phyloP scores from a whole-genome alignment of 331 rosid species.

The Pyracantha coccinea region DNA sequence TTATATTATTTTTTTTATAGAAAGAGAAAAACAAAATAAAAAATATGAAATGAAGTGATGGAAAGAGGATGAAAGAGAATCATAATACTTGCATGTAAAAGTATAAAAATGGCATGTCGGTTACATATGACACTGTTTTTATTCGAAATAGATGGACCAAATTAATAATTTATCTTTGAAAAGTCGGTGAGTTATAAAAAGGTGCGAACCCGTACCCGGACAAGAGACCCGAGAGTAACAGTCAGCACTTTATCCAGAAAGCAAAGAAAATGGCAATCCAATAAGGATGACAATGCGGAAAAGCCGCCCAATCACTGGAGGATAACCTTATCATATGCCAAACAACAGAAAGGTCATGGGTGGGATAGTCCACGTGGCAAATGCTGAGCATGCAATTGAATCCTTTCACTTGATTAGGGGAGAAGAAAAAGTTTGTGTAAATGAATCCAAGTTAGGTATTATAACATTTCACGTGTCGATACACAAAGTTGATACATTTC shows the following conservation, averaged over 20 bases:
- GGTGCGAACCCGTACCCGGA: not conserved
- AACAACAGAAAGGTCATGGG: not conserved
- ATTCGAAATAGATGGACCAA: not conserved
- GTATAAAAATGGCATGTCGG: too few species aligned
- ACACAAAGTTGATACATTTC: too few species aligned
- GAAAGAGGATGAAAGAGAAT: not conserved
- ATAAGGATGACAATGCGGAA: conserved; percentile 31
- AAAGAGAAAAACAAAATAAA: too few species aligned
- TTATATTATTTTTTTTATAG: too few species aligned
- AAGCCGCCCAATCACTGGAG: conserved; percentile 35
- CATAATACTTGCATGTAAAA: too few species aligned
- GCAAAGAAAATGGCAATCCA: conserved; percentile 2
- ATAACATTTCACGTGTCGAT: too few species aligned
- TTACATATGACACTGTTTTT: too few species aligned
- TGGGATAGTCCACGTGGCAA: not conserved
- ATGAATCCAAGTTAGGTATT: too few species aligned
- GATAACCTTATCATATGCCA: conserved; percentile 55
- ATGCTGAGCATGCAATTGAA: not conserved
- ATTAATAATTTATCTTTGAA: not conserved
- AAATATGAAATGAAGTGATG: fast-evolving
- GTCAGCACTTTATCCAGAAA: not conserved
- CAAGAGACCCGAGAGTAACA: not conserved
- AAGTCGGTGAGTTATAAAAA: not conserved
- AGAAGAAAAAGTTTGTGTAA: not conserved
- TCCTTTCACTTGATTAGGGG: not conserved